A percentile compares a stretch with the other conserved stretches of the same genome.
phyloP scores from a whole-genome alignment of 306 rosid genomes.

The Vigna hirtella region DNA sequence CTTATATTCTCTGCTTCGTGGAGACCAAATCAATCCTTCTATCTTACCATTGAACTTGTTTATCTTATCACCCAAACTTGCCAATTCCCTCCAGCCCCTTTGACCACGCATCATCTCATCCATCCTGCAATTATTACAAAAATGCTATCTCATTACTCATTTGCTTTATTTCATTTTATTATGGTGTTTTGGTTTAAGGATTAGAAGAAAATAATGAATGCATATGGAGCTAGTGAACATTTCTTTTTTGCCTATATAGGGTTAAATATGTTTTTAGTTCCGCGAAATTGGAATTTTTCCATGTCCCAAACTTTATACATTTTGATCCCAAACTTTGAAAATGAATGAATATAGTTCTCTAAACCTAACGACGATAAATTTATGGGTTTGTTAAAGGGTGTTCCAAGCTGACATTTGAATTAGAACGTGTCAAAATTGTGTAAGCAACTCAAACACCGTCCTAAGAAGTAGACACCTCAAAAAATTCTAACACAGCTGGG shows the following conservation, averaged over 20 bases:
- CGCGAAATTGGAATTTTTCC: too few relatives aligned
- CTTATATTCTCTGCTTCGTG: conserved; percentile 63
- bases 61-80: conserved; percentile 83
- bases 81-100: conserved; percentile 95
- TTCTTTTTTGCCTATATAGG: not conserved
- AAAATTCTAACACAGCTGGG: too few relatives aligned
- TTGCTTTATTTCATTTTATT: not conserved
- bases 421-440: too few relatives aligned
- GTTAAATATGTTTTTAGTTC: too few relatives aligned
- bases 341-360: too few relatives aligned
- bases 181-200: conserved; percentile 1
- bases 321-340: too few relatives aligned
- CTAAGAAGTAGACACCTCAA: too few relatives aligned
- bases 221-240: not conserved
- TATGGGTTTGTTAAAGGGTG: too few relatives aligned
- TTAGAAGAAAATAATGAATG: conserved; percentile 7
- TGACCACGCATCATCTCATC: conserved; percentile 98
- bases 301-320: too few relatives aligned
- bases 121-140: conserved; percentile 66
- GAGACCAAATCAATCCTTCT: conserved; percentile 93
- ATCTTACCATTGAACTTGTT: conserved; percentile 87
- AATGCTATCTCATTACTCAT: conserved; percentile 8
- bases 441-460: too few relatives aligned
- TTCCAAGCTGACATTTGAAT: too few relatives aligned
- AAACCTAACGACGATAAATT: too few relatives aligned